phyloP scores from a whole-genome alignment of 2,329 filamentous ascomycete genomes.

The Aspergillus uvarum region DNA sequence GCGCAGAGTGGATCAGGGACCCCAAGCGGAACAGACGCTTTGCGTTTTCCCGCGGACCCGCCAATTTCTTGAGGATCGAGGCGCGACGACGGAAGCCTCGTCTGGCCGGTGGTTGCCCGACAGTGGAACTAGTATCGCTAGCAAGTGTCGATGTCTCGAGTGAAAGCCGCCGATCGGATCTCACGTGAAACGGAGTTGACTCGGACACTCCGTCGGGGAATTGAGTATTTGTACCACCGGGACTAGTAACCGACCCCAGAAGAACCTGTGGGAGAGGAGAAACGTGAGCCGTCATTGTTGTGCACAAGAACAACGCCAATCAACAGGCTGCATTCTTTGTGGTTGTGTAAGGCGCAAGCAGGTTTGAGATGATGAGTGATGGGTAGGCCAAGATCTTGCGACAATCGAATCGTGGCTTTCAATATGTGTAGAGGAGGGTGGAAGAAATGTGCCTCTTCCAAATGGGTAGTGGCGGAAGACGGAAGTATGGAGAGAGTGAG shows the following conservation, averaged over 20 bases:
- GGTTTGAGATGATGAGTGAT: too few species aligned
- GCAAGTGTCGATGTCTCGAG: slow-evolving; percentile 18
- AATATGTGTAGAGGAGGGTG: too few species aligned
- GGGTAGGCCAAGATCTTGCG: too few species aligned
- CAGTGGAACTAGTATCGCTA: slow-evolving; percentile 18
- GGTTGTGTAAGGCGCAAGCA: background rate
- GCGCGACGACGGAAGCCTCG: slow-evolving; percentile 23
- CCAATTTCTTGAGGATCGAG: slow-evolving; percentile 42
- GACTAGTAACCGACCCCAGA: slow-evolving; percentile 25
- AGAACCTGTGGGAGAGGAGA: slow-evolving; percentile 29
- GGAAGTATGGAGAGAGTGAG: background rate
- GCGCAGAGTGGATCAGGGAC: slow-evolving; percentile 27
- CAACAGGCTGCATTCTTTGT: slow-evolving; percentile 19
- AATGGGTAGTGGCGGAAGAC: background rate
- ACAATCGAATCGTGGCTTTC: too few species aligned
- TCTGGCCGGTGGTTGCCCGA: slow-evolving; percentile 29
- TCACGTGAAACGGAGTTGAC: slow-evolving; percentile 22
- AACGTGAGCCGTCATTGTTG: slow-evolving; percentile 36
- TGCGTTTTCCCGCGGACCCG: slow-evolving; percentile 48
- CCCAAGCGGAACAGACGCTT: slow-evolving; percentile 48
- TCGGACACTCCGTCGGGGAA: slow-evolving; percentile 23
- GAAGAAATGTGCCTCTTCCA: background rate
- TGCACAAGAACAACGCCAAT: slow-evolving; percentile 18
- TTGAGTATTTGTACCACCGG: slow-evolving; percentile 18
- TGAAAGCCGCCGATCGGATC: slow-evolving; percentile 27